Evolutionary conservation across 768 basidiomycete genomes (phyloP), one percentile per base, ranked within the genome.

Genomic region (Termitomyces sp.): DNA sequence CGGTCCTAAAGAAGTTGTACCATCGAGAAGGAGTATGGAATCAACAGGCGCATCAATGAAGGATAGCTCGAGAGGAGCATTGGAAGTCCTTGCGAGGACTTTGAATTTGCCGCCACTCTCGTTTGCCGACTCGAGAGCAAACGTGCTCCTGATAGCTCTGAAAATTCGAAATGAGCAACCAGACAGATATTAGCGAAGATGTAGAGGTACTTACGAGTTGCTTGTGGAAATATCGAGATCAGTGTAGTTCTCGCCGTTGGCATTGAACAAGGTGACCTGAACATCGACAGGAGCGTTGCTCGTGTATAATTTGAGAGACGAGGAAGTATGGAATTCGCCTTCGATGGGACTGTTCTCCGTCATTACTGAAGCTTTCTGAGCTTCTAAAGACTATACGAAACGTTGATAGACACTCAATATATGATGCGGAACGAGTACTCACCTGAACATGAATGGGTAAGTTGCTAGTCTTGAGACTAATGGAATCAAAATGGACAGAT

Each of bases 321-420:
- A 62, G 0, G 75, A 70, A 9, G 71, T 67, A 22, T 76, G 76
- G 72, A 82, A 85, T 36, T 63, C 66, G 11, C 87, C 87, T 2
- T 62, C 61, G 38, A 88, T 83, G 8, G 64, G 66, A n/a, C 76
- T 77, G 53, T 84, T 85, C 7, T 74, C 64, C 1, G 81, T 81
- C 24, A 63, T 55, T 7, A 78, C 52, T 1, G 54, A 60, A 9
- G 68, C 75, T 24, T 70, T 66, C 18, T 57, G 60, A 0, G 76
- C 73, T 20, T 65, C 65, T 13, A 81, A 44, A 1, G 75, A 72
- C 78, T 79, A 40, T 22, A 71, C 5, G 55, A 7, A 42, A 57
- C 1, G 54, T 66, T 35, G 22, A 52, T 28, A 12, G 11, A 45
- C 35, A 46, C 15, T 40, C 16, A 6, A 15, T 44, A n/a, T 0